phyloP scores from a whole-genome alignment of 257 asterid species.

The Ophiorrhiza pumila region DNA sequence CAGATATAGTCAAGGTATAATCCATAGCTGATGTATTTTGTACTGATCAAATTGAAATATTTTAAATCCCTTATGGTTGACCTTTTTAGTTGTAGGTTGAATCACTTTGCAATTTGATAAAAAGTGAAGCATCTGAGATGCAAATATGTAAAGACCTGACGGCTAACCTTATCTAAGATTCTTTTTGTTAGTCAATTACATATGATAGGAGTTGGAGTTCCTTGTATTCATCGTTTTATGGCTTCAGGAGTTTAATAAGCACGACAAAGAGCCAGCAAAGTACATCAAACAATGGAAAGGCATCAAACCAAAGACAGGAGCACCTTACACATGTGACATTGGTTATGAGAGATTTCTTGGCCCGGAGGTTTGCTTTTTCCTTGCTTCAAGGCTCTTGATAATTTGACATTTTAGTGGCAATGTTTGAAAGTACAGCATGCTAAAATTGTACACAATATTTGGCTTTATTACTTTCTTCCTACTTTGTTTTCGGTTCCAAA shows the following conservation, averaged over 20 bases:
- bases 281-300: slow-evolving; percentile 94
- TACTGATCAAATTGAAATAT: neutral
- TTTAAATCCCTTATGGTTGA: neutral
- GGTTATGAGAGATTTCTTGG: slow-evolving; percentile 99
- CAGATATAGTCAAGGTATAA: slow-evolving; percentile 92
- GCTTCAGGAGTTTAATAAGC: slow-evolving; percentile 86
- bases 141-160: too few species aligned
- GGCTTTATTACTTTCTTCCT: neutral
- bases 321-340: slow-evolving; percentile 85
- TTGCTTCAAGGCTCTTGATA: slow-evolving; percentile 22
- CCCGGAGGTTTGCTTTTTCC: slow-evolving; percentile 70
- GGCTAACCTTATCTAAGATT: neutral
- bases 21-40: slow-evolving; percentile 10
- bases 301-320: slow-evolving; percentile 92
- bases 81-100: neutral
- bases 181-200: neutral
- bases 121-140: neutral
- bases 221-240: slow-evolving; percentile 20
- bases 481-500: neutral
- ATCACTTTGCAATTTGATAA: neutral
- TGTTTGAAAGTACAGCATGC: neutral
- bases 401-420: neutral
- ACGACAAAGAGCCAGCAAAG: slow-evolving; percentile 88
- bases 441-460: neutral
- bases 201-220: neutral